A percentile compares a stretch with the other conserved stretches of the same genome.
phyloP scores from a whole-genome alignment of 495 filamentous ascomycete genomes.

The Aspergillus nanangensis region DNA sequence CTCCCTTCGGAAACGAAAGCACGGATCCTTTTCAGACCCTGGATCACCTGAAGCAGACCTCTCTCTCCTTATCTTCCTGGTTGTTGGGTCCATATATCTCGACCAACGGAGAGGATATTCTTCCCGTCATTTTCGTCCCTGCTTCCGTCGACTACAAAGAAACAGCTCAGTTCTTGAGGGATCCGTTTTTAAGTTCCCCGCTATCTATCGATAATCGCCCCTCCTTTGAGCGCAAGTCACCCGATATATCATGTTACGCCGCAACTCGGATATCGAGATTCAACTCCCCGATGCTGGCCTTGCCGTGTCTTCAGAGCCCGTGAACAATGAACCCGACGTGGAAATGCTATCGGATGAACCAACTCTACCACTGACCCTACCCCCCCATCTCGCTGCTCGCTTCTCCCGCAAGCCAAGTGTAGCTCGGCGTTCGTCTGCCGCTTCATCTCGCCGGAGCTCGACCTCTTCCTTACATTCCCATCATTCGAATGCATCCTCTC shows the following conservation, averaged over 20 bases:
- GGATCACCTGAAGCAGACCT: no score
- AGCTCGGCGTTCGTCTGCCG: conserved; percentile 75
- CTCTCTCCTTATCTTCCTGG: no score
- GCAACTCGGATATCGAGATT: conserved; percentile 45
- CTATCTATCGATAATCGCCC: conserved; percentile 16
- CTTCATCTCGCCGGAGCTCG: conserved; percentile 85
- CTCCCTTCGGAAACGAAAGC: no score
- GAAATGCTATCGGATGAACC: conserved; percentile 45
- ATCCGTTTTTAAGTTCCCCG: no score
- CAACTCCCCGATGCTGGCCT: conserved; percentile 40
- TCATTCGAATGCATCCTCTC: conserved; percentile 56
- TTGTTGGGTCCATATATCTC: no score
- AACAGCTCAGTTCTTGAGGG: no score
- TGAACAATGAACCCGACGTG: conserved; percentile 28
- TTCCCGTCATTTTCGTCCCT: neutral
- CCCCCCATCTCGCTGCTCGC: conserved; percentile 80
- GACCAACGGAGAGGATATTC: no score
- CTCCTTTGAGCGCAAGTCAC: neutral
- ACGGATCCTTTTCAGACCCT: no score
- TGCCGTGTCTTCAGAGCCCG: conserved; percentile 23
- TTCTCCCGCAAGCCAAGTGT: conserved; percentile 69
- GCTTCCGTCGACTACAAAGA: no score
- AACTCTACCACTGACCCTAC: conserved; percentile 52
- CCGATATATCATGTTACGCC: conserved; percentile 36
- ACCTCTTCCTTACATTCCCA: conserved; percentile 83